These are phyloP conservation scores for Angomonas ambiguus DNA, from an alignment of 208 protist genomes.

Conservation along the genomic window DNA sequence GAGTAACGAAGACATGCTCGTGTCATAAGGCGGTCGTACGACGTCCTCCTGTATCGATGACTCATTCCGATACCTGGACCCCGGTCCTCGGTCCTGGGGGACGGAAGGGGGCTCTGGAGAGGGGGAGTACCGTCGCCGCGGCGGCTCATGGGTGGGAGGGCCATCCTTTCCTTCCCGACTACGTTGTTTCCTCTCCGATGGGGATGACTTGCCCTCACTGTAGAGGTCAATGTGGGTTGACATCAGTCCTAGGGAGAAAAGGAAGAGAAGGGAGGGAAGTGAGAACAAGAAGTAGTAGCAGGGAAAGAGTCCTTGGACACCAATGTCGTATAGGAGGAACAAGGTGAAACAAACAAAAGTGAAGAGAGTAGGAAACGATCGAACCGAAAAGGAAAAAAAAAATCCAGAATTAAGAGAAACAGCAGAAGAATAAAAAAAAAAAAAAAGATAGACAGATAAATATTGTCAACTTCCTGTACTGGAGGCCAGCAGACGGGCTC, in stretches of 20 bases:
- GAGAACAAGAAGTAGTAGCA: background rate
- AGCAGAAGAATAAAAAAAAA: constrained; percentile 7
- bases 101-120: background rate
- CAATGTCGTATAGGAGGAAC: constrained; percentile 7
- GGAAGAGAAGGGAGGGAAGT: constrained; percentile 11
- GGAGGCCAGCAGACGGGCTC: too few species aligned
- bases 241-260: constrained; percentile 1
- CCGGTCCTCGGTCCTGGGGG: background rate
- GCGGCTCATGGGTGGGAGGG: constrained; percentile 3
- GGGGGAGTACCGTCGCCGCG: background rate
- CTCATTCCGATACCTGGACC: background rate
- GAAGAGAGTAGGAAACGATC: background rate
- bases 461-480: too few species aligned
- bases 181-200: background rate
- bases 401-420: constrained; percentile 7
- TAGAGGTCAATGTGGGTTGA: background rate
- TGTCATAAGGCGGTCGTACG: background rate
- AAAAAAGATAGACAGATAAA: constrained; percentile 7
- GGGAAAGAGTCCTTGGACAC: constrained; percentile 11
- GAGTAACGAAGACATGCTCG: background rate
- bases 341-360: constrained; percentile 10
- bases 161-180: background rate
- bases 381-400: background rate
- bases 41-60: background rate
- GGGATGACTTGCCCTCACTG: background rate